Base-by-base conservation (phyloP, 495 filamentous ascomycete species). In the Venustampulla echinocandica region DNA sequence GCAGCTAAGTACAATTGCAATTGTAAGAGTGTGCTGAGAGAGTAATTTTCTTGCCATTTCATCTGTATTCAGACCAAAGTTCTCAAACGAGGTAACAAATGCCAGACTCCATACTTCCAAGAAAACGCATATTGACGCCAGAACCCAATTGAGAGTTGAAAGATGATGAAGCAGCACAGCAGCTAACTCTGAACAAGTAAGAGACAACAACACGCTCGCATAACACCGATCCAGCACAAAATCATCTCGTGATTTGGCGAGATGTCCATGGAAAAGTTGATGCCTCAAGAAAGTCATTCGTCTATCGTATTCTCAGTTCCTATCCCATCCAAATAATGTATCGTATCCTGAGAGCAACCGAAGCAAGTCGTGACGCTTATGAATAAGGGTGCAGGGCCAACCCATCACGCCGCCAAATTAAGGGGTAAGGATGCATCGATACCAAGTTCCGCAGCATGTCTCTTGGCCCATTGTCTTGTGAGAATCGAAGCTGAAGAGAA, bases 391-490 rank as follows among this genome's bases (percentile, higher is more conserved):
- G 39, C 47, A 23, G 34, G 18, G 19, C 36, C 24, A 27, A 47
- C 44, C 40, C 52, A 61, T 54, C 44, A 52, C 15, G 52, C n/a
- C 20, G 41, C 37, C 25, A 20, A 14, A 17, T 61, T 55, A 10
- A 61, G 52, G 10, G 58, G 52, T 19, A 50, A 9, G 25, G 52
- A 46, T 7, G 50, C 49, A 42, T 61, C 58, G 48, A 76, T 63
- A 21, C 63, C 70, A 41, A 73, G 70, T 23, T 63, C 57, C 10
- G 59, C 61, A 10, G 75, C 74, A 46, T 77, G 68, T 63, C 82
- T 83, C 76, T 94, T 96, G 41, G 88, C 87, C 92, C 92, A 98
- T 54, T 82, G 75, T 53, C 92, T 86, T 14, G 87, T 86, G 44
- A 95, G 69, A 50, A 96, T 88, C 28, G 92, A 96, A 45, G 89